Evolutionary conservation across 2,329 filamentous ascomycete species (phyloP).

Genomic region (Berkeleyomyces rouxiae): DNA sequence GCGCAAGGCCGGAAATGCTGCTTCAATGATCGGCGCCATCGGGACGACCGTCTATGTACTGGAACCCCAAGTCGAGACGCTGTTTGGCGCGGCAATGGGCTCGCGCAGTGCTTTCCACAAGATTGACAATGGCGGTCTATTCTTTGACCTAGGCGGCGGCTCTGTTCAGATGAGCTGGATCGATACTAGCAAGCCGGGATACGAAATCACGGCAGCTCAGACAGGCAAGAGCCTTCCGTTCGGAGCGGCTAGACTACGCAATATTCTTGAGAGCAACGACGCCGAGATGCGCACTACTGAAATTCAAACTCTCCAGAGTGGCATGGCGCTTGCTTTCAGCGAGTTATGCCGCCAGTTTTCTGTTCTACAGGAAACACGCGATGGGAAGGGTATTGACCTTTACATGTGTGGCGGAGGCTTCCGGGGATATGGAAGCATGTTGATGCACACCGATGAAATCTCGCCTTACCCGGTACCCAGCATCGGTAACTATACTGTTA

Average conservation of each 20-base stretch:
- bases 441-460: slow-evolving; percentile 61
- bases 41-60: slow-evolving; percentile 58
- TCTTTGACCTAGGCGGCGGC: slow-evolving; percentile 73
- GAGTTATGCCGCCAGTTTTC: slow-evolving; percentile 33
- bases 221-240: slow-evolving; percentile 43
- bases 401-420: slow-evolving; percentile 87
- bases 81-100: slow-evolving; percentile 62
- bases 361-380: slow-evolving; percentile 25
- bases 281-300: slow-evolving; percentile 28
- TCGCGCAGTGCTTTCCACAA: slow-evolving; percentile 56
- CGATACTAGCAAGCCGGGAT: slow-evolving; percentile 29
- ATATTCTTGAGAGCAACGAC: slow-evolving; percentile 28
- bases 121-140: slow-evolving; percentile 42
- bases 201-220: slow-evolving; percentile 36
- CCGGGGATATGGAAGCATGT: slow-evolving; percentile 74
- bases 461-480: slow-evolving; percentile 69
- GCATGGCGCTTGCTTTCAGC: slow-evolving; percentile 44
- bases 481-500: slow-evolving; percentile 61
- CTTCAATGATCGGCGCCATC: slow-evolving; percentile 50
- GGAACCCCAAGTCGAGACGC: slow-evolving; percentile 63
- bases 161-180: slow-evolving; percentile 51
- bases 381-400: slow-evolving; percentile 39
- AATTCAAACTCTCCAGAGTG: slow-evolving; percentile 35
- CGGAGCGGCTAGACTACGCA: slow-evolving; percentile 41
- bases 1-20: slow-evolving; percentile 59